Conservation (phyloP, 306 rosid genomes). For the Urtica urens region DNA sequence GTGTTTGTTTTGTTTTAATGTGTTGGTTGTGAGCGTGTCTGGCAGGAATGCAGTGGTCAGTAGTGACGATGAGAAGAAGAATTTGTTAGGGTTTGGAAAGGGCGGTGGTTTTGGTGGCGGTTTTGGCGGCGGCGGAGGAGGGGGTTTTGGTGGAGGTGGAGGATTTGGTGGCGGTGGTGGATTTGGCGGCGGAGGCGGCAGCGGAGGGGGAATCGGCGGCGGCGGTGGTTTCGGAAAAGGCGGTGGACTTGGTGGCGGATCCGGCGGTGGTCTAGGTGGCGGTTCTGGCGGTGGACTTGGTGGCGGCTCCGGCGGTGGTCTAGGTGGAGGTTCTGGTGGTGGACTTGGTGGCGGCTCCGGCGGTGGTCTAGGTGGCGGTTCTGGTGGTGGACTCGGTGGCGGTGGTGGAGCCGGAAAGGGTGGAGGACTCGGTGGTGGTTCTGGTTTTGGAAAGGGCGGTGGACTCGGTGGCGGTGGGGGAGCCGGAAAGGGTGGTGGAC, state of each 20-base stretch:
- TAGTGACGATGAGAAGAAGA: constrained; percentile 31
- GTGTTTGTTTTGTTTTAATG: constrained; percentile 36
- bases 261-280: not conserved
- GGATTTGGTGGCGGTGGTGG: constrained; percentile 1
- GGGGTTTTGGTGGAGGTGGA: not conserved
- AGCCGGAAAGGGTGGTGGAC: not conserved
- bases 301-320: constrained; percentile 2
- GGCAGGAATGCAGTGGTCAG: constrained; percentile 35
- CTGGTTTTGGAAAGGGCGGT: constrained; percentile 13
- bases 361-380: not conserved
- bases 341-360: constrained; percentile 11
- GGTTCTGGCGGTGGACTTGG: constrained; percentile 1
- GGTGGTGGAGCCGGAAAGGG: constrained; percentile 13
- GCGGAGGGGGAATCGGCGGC: constrained; percentile 15
- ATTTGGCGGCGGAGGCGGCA: constrained; percentile 9
- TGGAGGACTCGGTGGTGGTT: constrained; percentile 18
- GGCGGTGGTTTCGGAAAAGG: constrained; percentile 18
- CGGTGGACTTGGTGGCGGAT: constrained; percentile 8
- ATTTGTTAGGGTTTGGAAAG: constrained; percentile 16
- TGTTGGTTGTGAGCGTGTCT: constrained; percentile 39
- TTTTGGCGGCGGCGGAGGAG: constrained; percentile 8
- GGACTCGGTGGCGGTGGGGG: constrained; percentile 11
- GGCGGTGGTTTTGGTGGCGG: constrained; percentile 17
- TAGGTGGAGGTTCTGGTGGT: constrained; percentile 4
- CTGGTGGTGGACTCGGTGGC: constrained; percentile 2